These are phyloP conservation scores for Metschnikowia drakensbergensis DNA, from an alignment of 805 yeast genomes.

Conservation along the genomic window DNA sequence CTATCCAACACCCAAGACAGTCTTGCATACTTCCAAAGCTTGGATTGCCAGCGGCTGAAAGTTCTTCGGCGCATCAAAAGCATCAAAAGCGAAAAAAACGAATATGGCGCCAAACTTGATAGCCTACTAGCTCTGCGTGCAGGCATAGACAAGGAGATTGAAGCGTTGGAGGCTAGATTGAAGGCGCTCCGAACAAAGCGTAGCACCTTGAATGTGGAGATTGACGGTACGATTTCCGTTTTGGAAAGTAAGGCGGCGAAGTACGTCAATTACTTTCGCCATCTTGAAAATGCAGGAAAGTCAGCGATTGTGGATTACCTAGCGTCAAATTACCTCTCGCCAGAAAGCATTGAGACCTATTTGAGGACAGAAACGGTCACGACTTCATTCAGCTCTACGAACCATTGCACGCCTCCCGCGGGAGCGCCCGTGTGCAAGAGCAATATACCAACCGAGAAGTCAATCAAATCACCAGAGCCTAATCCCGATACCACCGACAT, in stretches of 20 bases:
- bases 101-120: constrained; percentile 41
- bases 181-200: constrained; percentile 32
- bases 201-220: constrained; percentile 32
- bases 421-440: background rate
- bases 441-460: too few relatives aligned
- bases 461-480: background rate
- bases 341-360: constrained; percentile 3
- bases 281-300: constrained; percentile 37
- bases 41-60: constrained; percentile 39
- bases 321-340: constrained; percentile 5
- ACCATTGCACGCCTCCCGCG: background rate
- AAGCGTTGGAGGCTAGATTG: constrained; percentile 34
- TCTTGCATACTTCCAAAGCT: constrained; percentile 28
- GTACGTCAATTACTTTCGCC: constrained; percentile 39
- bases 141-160: constrained; percentile 37
- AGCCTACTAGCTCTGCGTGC: constrained; percentile 30
- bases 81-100: constrained; percentile 38
- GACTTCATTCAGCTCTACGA: constrained; percentile 3
- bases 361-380: constrained; percentile 12
- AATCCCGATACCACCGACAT: background rate
- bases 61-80: constrained; percentile 33
- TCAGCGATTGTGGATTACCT: constrained; percentile 29
- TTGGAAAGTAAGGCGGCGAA: constrained; percentile 47
- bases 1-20: constrained; percentile 24
- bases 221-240: constrained; percentile 46